Conservation (phyloP, 495 filamentous ascomycete genomes). For the Entonaema liquescens region DNA sequence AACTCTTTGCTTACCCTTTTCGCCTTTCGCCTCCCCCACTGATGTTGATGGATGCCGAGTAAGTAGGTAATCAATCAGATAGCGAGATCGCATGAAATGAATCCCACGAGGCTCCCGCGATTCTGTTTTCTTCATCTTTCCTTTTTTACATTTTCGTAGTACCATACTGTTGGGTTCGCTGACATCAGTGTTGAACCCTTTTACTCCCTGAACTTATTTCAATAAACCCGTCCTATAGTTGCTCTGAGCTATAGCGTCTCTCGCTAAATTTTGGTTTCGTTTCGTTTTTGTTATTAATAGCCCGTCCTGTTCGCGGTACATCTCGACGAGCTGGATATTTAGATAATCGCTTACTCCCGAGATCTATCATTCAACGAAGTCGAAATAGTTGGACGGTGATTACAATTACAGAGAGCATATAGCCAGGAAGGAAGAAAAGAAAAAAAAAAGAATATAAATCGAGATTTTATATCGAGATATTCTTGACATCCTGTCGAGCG, state of each 20-base stretch:
- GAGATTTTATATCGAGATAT: not conserved
- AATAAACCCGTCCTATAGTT: not conserved
- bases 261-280: constrained; percentile 9
- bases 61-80: too few relatives aligned
- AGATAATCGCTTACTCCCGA: constrained; percentile 18
- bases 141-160: not conserved
- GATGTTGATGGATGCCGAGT: constrained; percentile 11
- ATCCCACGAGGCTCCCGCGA: constrained; percentile 23
- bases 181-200: not conserved
- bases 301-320: not conserved
- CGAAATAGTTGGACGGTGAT: not conserved
- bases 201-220: not conserved
- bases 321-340: not conserved
- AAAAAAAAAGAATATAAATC: not conserved
- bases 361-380: not conserved
- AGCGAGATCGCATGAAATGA: constrained; percentile 22
- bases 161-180: constrained; percentile 12
- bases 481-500: not conserved
- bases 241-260: not conserved
- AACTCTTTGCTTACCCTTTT: not conserved
- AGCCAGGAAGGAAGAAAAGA: not conserved
- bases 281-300: not conserved
- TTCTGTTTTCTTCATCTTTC: constrained; percentile 4
- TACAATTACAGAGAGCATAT: not conserved
- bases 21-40: not conserved